These are phyloP conservation scores for Talaromyces proteolyticus DNA, from an alignment of 495 filamentous ascomycete genomes.

Conservation along the genomic window DNA sequence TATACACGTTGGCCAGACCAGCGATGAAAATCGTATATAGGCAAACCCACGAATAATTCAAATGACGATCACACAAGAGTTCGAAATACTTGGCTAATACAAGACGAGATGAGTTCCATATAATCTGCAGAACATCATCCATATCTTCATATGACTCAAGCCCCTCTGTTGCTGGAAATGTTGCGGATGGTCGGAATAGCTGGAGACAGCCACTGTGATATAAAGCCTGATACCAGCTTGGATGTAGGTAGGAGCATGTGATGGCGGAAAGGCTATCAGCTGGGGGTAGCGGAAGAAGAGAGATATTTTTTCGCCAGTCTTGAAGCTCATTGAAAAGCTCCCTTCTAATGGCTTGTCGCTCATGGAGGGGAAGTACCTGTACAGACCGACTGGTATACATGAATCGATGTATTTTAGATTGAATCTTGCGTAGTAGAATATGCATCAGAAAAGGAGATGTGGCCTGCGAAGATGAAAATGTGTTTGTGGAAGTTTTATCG, in stretches of 20 bases:
- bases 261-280: neutral
- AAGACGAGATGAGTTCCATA: slow-evolving; percentile 3
- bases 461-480: neutral
- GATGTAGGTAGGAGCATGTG: neutral
- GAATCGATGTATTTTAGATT: slow-evolving; percentile 2
- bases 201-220: slow-evolving; percentile 1
- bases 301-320: neutral
- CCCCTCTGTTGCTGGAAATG: neutral
- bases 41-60: slow-evolving; percentile 7
- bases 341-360: neutral
- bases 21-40: slow-evolving; percentile 6
- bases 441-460: slow-evolving; percentile 2
- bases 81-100: neutral
- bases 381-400: neutral
- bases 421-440: neutral
- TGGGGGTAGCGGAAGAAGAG: neutral
- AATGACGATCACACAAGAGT: neutral
- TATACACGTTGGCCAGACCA: slow-evolving; percentile 2
- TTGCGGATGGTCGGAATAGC: slow-evolving; percentile 2
- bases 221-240: slow-evolving; percentile 4
- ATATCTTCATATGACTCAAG: neutral
- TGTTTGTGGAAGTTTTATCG: neutral
- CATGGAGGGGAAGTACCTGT: neutral
- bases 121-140: slow-evolving; percentile 1
- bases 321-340: neutral